These are phyloP conservation scores for Pelargonium cotyledonis DNA, from an alignment of 441 rosid species.

Conservation along the genomic window DNA sequence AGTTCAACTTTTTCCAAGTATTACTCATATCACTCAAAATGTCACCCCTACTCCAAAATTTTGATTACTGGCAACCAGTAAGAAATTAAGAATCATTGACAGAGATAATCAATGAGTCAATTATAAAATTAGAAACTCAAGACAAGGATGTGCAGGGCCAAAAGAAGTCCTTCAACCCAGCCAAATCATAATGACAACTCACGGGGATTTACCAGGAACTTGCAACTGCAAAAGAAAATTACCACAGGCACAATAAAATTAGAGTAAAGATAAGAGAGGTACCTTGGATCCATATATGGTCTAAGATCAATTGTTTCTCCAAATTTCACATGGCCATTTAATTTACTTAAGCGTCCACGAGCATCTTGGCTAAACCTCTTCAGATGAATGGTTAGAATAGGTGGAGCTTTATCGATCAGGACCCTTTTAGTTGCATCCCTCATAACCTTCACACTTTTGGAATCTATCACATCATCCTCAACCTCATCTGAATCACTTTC, in stretches of 20 bases:
- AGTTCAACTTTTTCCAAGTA: too few species aligned
- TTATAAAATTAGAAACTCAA: too few species aligned
- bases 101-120: too few species aligned
- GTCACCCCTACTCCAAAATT: too few species aligned
- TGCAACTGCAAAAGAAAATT: too few species aligned
- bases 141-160: too few species aligned
- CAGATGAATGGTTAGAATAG: constrained; percentile 73
- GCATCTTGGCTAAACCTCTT: constrained; percentile 90
- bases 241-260: neutral
- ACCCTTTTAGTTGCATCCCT: constrained; percentile 85
- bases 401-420: constrained; percentile 68
- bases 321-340: constrained; percentile 82
- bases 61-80: too few species aligned
- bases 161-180: too few species aligned
- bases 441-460: constrained; percentile 49
- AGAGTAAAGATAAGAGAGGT: constrained; percentile 15
- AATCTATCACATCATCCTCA: constrained; percentile 37
- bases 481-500: constrained; percentile 36
- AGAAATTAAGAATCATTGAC: too few species aligned
- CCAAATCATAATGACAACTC: too few species aligned
- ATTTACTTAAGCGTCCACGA: constrained; percentile 83
- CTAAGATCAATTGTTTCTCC: constrained; percentile 60
- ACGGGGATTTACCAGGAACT: too few species aligned
- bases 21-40: too few species aligned
- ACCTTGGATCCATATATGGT: constrained; percentile 80